A percentile compares a stretch with the other conserved stretches of the same genome.
Evolutionary conservation across 1,284 basidiomycete genomes (phyloP).

Genomic region (Cutaneotrichosporon curvatum): DNA sequence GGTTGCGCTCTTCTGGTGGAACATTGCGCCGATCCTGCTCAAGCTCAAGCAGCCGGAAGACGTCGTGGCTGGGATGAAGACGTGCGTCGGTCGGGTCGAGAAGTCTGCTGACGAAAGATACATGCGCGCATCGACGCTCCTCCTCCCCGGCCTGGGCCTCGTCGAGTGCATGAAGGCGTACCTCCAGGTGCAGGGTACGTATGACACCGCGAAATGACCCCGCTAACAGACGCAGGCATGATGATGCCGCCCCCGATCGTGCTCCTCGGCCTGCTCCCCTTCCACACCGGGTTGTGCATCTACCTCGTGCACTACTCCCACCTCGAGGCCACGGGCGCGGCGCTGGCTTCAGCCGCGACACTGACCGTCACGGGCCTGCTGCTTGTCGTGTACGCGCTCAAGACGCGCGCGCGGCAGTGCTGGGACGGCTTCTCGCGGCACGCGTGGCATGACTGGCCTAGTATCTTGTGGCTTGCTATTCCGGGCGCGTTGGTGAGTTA

Average conservation of each 20-base stretch:
- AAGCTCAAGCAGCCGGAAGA: conserved; percentile 22
- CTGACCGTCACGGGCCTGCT: conserved; percentile 17
- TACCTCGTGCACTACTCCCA: conserved; percentile 25
- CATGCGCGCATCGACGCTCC: conserved; percentile 10
- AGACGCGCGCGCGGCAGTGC: conserved; percentile 22
- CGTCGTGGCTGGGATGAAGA: conserved; percentile 20
- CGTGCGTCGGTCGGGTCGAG: conserved; percentile 8
- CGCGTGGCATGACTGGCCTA: conserved; percentile 19
- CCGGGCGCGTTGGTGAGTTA: conserved; percentile 23
- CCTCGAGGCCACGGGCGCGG: conserved; percentile 21
- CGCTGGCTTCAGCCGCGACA: conserved; percentile 16
- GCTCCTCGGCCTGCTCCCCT: conserved; percentile 21
- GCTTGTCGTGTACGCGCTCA: conserved; percentile 17
- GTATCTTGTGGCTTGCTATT: conserved; percentile 19
- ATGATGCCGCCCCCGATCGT: conserved; percentile 25
- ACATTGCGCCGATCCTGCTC: conserved; percentile 21
- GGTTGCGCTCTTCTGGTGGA: conserved; percentile 30
- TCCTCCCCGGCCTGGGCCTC: conserved; percentile 19
- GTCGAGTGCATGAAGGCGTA: conserved; percentile 27
- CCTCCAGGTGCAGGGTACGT: conserved; percentile 26
- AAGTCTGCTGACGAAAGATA: conserved; percentile 7
- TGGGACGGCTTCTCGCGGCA: conserved; percentile 22
- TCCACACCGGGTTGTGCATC: conserved; percentile 20
- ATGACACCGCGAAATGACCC: background rate
- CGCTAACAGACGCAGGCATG: conserved; percentile 13